Evolutionary conservation across 257 asterid species (phyloP).

Genomic region (Capsicum pubescens): DNA sequence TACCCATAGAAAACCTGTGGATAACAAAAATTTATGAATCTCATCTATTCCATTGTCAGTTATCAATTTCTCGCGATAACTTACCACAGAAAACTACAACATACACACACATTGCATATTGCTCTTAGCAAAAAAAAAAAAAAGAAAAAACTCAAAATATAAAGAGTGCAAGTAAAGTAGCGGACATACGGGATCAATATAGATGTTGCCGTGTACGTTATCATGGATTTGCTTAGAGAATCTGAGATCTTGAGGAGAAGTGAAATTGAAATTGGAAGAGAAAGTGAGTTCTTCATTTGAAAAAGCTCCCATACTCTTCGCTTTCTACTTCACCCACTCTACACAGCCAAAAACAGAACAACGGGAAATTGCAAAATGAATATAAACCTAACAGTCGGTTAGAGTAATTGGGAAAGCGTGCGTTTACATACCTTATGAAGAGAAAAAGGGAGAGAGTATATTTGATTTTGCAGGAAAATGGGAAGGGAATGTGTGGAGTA

Average conservation of each 20-base stretch:
- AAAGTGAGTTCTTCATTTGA: slow-evolving; percentile 45
- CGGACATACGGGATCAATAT: slow-evolving; percentile 63
- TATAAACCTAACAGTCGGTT: slow-evolving; percentile 2
- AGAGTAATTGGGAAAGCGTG: slow-evolving; percentile 25
- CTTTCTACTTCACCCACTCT: slow-evolving; percentile 27
- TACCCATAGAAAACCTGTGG: neutral
- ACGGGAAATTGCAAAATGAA: neutral
- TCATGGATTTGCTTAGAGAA: slow-evolving; percentile 76
- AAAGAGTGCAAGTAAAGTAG: neutral
- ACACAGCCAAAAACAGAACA: slow-evolving; percentile 24
- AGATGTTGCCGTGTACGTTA: slow-evolving; percentile 89
- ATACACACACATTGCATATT: neutral
- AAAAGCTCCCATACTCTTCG: slow-evolving; percentile 56
- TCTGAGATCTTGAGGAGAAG: slow-evolving; percentile 58
- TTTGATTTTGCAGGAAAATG: slow-evolving; percentile 27
- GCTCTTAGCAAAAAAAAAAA: neutral
- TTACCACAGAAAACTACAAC: neutral
- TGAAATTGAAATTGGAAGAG: slow-evolving; percentile 45
- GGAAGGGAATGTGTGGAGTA: slow-evolving; percentile 26
- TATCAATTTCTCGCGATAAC: neutral
- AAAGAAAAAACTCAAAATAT: neutral
- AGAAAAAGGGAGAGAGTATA: neutral
- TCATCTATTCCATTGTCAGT: neutral
- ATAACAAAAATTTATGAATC: neutral
- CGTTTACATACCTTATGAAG: slow-evolving; percentile 36